Base-by-base conservation (phyloP, 495 filamentous ascomycete genomes). In the Parmelia sp. region DNA sequence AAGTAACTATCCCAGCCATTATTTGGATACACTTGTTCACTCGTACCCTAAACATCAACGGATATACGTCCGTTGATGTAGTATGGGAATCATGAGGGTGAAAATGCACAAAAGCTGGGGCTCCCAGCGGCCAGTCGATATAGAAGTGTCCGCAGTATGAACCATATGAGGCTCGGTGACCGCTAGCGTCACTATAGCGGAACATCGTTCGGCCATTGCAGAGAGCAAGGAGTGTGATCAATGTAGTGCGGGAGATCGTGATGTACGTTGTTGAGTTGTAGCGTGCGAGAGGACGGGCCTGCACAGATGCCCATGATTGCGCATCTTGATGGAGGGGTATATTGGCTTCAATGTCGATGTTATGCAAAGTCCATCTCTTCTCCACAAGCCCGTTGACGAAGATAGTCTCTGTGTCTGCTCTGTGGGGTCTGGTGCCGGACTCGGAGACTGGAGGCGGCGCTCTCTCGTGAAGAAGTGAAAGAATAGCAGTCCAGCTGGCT, bases 11-110 rank as follows among this genome's bases (percentile, higher is more conserved):
- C 33, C 74, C 74, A 19, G 65, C 68, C 44, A 71, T 33, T 60
- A 77, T 73, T 37, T 72, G 70, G n/a, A 70, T 69, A 62, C 73
- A 75, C 42, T 71, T 71, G 62, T 75, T 72, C n/a, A 75, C 66
- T 37, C 74, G 70, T 36, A 61, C 65, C 23, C 47, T 23, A 29
- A 76, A 75, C 36, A 49, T 40, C 1, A 65, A 66, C 0, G 74
- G 74, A 67, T 75, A 67, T 0, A 72, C 69, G 11, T 76, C 75
- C 12, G 66, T 69, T 0, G 44, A 14, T n/a, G 65, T 63, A 40
- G 31, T 39, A 64, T 75, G 71, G 59, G 67, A 72, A 56, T 77
- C 75, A 62, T 73, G 74, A 27, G 74, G 67, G 40, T 67, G 65
- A 64, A 75, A 74, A 8, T 71, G 65, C 8, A 75, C 69, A 19